phyloP scores from a whole-genome alignment of 2,329 filamentous ascomycete genomes.

The Trichoderma oligosporum region DNA sequence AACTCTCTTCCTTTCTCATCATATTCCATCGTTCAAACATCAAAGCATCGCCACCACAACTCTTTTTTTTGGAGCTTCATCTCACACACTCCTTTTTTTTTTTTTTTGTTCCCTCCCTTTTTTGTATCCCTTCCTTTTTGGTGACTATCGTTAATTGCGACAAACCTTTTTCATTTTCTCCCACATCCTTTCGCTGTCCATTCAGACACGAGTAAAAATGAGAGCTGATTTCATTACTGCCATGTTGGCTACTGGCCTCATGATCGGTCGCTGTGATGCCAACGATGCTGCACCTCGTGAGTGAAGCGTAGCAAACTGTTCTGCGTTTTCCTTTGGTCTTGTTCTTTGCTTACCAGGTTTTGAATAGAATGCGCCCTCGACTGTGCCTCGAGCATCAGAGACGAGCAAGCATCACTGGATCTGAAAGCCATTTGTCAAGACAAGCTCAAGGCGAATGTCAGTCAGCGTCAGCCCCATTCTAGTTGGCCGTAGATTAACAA shows the following conservation, averaged over 20 bases:
- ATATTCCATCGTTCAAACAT: slow-evolving; percentile 24
- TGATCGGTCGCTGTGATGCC: slow-evolving; percentile 4
- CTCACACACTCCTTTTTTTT: no score
- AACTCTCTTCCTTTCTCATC: slow-evolving; percentile 22
- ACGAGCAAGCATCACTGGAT: slow-evolving; percentile 19
- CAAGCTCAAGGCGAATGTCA: slow-evolving; percentile 14
- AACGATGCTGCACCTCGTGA: slow-evolving; percentile 1
- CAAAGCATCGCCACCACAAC: slow-evolving; percentile 21
- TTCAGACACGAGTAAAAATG: slow-evolving; percentile 25
- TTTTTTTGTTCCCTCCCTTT: no score
- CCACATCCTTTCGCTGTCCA: background rate
- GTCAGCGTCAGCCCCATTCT: background rate
- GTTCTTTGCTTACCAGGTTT: background rate
- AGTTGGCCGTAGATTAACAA: background rate
- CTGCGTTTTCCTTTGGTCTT: background rate
- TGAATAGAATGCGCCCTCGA: slow-evolving; percentile 24
- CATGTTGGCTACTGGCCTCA: slow-evolving; percentile 19
- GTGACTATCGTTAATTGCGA: slow-evolving; percentile 33
- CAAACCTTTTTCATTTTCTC: slow-evolving; percentile 26
- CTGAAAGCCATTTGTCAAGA: slow-evolving; percentile 24
- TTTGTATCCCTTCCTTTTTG: slow-evolving; percentile 24
- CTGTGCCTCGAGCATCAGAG: slow-evolving; percentile 23
- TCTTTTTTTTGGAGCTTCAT: slow-evolving; percentile 21
- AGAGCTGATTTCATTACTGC: slow-evolving; percentile 19
- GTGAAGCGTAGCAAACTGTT: background rate